Percentiles rank a stretch among this genome's conserved stretches.
Conservation (phyloP, 2,329 filamentous ascomycete species). For the Berkeleyomyces basicola region DNA sequence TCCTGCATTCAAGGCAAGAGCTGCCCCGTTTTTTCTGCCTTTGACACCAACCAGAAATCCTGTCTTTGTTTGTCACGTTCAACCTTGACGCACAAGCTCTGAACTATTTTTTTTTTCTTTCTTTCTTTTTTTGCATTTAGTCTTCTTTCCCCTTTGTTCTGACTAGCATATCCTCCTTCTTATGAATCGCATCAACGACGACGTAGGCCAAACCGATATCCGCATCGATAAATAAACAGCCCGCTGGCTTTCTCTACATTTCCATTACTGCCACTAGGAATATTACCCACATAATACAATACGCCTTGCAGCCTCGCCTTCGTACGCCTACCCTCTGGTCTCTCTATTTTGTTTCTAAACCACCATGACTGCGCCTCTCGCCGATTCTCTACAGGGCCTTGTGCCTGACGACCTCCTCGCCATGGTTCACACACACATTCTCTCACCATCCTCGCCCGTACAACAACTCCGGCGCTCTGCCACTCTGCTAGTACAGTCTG, state of each 20-base stretch:
- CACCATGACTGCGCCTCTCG: not conserved
- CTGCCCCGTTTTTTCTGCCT: not conserved
- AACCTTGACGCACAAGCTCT: not conserved
- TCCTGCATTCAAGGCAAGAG: not conserved
- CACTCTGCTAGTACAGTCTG: conserved; percentile 16
- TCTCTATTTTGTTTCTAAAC: not conserved
- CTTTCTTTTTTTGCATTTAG: not conserved
- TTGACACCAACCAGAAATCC: not conserved
- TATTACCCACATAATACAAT: not conserved
- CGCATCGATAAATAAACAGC: not conserved
- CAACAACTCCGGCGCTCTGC: conserved; percentile 25
- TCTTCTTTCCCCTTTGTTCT: conserved; percentile 3
- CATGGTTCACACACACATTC: conserved; percentile 30
- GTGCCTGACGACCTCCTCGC: conserved; percentile 29
- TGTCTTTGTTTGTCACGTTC: not conserved
- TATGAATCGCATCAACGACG: too few relatives aligned
- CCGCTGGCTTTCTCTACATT: not conserved
- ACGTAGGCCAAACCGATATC: not conserved
- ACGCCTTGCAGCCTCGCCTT: not conserved
- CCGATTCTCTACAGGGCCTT: conserved; percentile 24
- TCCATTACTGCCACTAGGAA: not conserved
- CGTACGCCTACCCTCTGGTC: not conserved
- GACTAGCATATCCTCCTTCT: not conserved
- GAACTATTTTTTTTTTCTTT: not conserved
- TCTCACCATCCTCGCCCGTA: conserved; percentile 30